Evolutionary conservation across 345 rosid genomes (phyloP).

Genomic region (Melaleuca quinquenervia): DNA sequence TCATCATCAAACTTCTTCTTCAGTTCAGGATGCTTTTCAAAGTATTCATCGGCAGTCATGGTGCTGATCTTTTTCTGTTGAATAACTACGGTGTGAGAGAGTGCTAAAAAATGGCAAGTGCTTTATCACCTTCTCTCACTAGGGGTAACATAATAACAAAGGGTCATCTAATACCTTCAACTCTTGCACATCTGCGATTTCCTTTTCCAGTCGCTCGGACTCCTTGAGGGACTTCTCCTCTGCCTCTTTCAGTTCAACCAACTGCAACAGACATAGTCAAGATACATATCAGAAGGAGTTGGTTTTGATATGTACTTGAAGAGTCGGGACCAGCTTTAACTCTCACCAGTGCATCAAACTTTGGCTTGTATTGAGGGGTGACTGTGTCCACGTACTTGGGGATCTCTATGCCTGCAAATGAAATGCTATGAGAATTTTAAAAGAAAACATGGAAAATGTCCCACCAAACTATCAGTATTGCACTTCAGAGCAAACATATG

Average conservation of each 20-base stretch:
- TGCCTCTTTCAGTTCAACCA: constrained; percentile 91
- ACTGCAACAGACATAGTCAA: constrained; percentile 12
- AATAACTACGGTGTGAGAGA: neutral
- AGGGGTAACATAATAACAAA: neutral
- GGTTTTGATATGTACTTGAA: neutral
- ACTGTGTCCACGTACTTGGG: constrained; percentile 85
- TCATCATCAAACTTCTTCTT: constrained; percentile 95
- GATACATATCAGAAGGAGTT: neutral
- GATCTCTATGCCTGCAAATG: constrained; percentile 53
- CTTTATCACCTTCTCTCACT: neutral
- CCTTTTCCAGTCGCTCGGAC: constrained; percentile 77
- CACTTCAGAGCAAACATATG: neutral
- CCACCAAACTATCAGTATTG: neutral
- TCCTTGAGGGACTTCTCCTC: constrained; percentile 76
- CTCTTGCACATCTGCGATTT: constrained; percentile 78
- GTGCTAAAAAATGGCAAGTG: neutral
- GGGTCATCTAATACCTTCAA: constrained; percentile 42
- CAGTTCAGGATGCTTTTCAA: constrained; percentile 88
- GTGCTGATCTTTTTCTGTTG: constrained; percentile 86
- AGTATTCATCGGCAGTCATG: constrained; percentile 98
- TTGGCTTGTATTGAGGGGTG: constrained; percentile 91
- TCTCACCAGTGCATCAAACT: constrained; percentile 84
- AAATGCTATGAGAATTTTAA: neutral
- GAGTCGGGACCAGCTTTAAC: neutral
- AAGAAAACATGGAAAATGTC: neutral